These are phyloP conservation scores for Metschnikowia continentalis DNA, from an alignment of 805 yeast species.

Conservation along the genomic window DNA sequence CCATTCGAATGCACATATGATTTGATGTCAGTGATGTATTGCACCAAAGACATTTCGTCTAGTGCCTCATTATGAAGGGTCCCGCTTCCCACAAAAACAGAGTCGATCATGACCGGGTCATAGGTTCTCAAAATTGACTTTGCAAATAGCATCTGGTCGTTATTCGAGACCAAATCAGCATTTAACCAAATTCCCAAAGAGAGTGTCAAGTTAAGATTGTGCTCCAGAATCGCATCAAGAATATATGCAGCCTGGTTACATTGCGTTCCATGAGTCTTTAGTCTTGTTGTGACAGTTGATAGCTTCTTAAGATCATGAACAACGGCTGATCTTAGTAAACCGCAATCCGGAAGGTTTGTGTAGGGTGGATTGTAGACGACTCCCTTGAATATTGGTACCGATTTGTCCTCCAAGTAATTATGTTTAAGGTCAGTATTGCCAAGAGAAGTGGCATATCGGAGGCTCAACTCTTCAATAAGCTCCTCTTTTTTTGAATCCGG, in stretches of 20 bases:
- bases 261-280: slow-evolving; percentile 58
- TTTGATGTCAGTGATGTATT: slow-evolving; percentile 42
- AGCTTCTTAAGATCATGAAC: slow-evolving; percentile 53
- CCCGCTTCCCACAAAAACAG: slow-evolving; percentile 60
- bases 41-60: slow-evolving; percentile 31
- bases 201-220: slow-evolving; percentile 52
- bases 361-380: slow-evolving; percentile 56
- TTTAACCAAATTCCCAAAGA: slow-evolving; percentile 65
- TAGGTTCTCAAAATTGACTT: slow-evolving; percentile 36
- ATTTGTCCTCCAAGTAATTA: neutral
- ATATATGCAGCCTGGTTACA: slow-evolving; percentile 54
- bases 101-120: slow-evolving; percentile 44
- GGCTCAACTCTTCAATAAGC: slow-evolving; percentile 4
- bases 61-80: slow-evolving; percentile 53
- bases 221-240: slow-evolving; percentile 47
- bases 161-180: slow-evolving; percentile 39
- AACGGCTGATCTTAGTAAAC: slow-evolving; percentile 44
- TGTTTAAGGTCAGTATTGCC: neutral
- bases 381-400: slow-evolving; percentile 44
- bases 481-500: slow-evolving; percentile 4
- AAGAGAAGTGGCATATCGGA: neutral
- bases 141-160: slow-evolving; percentile 44
- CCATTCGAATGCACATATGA: slow-evolving; percentile 28
- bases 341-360: slow-evolving; percentile 53
- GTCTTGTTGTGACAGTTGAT: slow-evolving; percentile 54